phyloP scores from a whole-genome alignment of 345 rosid genomes.

The Brassica juncea region DNA sequence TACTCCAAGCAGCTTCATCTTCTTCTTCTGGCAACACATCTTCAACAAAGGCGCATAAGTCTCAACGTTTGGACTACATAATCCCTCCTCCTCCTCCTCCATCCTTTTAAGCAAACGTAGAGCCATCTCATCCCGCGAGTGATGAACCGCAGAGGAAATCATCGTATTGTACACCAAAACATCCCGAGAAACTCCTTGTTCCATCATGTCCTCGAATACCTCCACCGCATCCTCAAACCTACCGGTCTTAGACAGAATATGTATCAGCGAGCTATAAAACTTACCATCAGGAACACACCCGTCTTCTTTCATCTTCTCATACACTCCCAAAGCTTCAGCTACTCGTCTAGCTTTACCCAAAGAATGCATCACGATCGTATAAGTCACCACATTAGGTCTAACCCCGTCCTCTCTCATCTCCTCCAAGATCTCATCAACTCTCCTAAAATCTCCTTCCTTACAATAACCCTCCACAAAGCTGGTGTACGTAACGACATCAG shows the following conservation, averaged over 20 bases:
- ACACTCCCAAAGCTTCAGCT: conserved; percentile 63
- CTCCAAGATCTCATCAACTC: conserved; percentile 52
- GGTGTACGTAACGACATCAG: conserved; percentile 65
- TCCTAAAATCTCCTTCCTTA: conserved; percentile 65
- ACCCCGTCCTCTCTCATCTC: conserved; percentile 72
- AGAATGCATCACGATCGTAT: conserved; percentile 71
- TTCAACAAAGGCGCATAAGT: conserved; percentile 71
- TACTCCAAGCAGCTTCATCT: conserved; percentile 63
- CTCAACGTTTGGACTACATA: conserved; percentile 59
- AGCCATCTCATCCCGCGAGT: conserved; percentile 61
- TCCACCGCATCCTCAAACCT: conserved; percentile 68
- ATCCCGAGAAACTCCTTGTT: conserved; percentile 59
- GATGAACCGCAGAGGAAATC: conserved; percentile 58
- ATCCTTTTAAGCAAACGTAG: conserved; percentile 61
- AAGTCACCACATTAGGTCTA: conserved; percentile 60
- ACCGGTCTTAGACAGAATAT: conserved; percentile 62
- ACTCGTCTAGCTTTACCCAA: conserved; percentile 69
- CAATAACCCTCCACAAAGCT: conserved; percentile 70
- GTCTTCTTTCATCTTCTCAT: conserved; percentile 65
- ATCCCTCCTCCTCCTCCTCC: conserved; percentile 57
- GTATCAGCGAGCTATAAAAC: conserved; percentile 70
- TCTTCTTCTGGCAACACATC: conserved; percentile 71
- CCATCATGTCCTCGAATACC: conserved; percentile 72
- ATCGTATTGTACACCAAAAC: conserved; percentile 58
- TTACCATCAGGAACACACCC: conserved; percentile 66